Evolutionary conservation across 140 eudicot genomes (phyloP).

Genomic region (Ambrosia hybrid): DNA sequence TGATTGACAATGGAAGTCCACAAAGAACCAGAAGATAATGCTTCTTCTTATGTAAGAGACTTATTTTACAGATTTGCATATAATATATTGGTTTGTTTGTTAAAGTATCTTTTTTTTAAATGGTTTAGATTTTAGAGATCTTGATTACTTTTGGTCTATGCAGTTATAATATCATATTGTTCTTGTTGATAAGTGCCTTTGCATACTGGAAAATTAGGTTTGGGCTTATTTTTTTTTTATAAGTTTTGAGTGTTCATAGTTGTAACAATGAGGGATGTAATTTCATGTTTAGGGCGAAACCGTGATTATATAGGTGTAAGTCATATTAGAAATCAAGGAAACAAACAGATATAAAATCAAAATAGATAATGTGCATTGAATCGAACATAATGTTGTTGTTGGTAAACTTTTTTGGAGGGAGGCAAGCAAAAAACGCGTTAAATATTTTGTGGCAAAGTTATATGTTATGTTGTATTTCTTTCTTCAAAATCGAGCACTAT

Average conservation of each 20-base stretch:
- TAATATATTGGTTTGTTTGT: too few relatives aligned
- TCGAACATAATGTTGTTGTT: too few relatives aligned
- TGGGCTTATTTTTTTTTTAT: background rate
- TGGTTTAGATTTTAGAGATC: background rate
- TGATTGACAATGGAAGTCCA: slow-evolving; percentile 48
- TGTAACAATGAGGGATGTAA: background rate
- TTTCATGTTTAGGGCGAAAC: too few relatives aligned
- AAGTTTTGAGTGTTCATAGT: slow-evolving; percentile 6
- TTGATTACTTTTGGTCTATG: background rate
- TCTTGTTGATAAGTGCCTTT: background rate
- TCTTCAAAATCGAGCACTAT: too few relatives aligned
- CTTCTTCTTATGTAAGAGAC: slow-evolving; percentile 42
- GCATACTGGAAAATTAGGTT: background rate
- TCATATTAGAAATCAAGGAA: too few relatives aligned
- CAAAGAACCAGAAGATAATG: slow-evolving; percentile 47
- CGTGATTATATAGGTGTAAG: background rate
- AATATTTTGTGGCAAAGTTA: background rate
- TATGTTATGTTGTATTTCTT: background rate
- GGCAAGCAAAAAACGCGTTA: too few relatives aligned
- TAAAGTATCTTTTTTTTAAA: slow-evolving; percentile 9
- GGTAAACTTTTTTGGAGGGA: too few relatives aligned
- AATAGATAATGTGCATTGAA: too few relatives aligned
- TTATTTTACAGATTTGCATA: background rate
- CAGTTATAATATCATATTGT: background rate
- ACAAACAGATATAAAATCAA: too few relatives aligned